Base-by-base conservation (phyloP, 169 alveolate genomes). In the Eimeria mitis region DNA sequence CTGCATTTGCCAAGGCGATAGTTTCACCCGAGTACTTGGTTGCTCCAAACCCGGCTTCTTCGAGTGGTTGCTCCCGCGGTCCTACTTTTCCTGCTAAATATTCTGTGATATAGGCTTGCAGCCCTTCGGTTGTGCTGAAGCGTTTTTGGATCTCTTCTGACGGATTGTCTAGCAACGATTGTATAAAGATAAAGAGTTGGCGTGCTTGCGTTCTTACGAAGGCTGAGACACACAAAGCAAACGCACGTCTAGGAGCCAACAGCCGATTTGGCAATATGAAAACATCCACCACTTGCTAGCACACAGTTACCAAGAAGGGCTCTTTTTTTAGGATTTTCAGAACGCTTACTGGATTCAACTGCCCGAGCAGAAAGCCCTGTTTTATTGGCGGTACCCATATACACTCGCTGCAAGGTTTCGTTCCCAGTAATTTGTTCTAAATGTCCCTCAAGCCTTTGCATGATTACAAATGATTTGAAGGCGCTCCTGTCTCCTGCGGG, bases 331-430 rank as follows among this genome's bases (percentile, higher is more conserved):
- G 13, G 34, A 1, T 78, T 83, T 42, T 63, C 44, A 13, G 61
- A 84, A 42, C 5, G 34, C 83, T 34, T 42, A 87, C 92, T 87
- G 7, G 92, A 87, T 63, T 87, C 92, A 31, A 87, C 92, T 63
- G 81, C 92, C 63, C 92, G 37, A 31, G 81, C 37, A 28, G 92
- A 87, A 14, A 87, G 92, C 37, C 92, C 92, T 63, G 92, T 87
- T 63, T 63, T 87, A 21, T 63, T n/a, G 28, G 92, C 92, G 59
- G 92, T 87, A 54, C 44, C 61, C 44, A 31, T 28, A 37, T 87
- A 87, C 56, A 49, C 92, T 34, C 34, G 59, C 23, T n/a, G 78
- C 83, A 87, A 28, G 16, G 92, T 34, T 87, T 59, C 92, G 44
- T 87, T 63, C 83, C 81, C 81, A 11, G 54, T 59, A 11, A 87